A percentile compares a stretch with the other conserved stretches of the same genome.
Evolutionary conservation across 2,329 filamentous ascomycete species (phyloP).

Genomic region (Trichoderma atrobrunneum): DNA sequence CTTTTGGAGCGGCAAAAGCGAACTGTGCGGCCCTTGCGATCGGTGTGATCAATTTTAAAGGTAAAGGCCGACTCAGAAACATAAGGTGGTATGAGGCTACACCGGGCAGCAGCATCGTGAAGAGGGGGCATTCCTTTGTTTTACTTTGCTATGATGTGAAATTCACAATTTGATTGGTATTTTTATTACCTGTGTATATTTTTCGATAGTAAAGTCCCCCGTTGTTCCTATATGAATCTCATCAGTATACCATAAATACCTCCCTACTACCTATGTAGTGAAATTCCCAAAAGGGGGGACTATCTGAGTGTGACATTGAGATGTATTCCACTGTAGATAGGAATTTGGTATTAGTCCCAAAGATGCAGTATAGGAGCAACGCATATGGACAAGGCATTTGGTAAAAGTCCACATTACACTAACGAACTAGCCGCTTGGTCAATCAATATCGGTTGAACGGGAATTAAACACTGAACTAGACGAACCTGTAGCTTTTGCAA

Average conservation of each 20-base stretch:
- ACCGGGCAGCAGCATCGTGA: too few relatives aligned
- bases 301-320: neutral
- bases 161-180: too few relatives aligned
- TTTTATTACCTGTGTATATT: too few relatives aligned
- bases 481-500: too few relatives aligned
- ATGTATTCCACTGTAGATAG: neutral
- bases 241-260: too few relatives aligned
- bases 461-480: neutral
- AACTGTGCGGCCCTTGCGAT: neutral
- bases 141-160: too few relatives aligned
- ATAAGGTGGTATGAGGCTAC: neutral
- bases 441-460: neutral
- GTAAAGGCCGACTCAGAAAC: neutral
- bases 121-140: too few relatives aligned
- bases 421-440: neutral
- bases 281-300: neutral
- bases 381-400: neutral
- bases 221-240: too few relatives aligned
- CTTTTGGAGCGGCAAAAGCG: neutral
- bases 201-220: too few relatives aligned
- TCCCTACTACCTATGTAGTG: too few relatives aligned
- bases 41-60: neutral
- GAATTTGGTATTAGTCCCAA: neutral
- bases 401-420: neutral
- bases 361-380: neutral